Conservation (phyloP, 257 asterid genomes). For the Forsythia viridissima region DNA sequence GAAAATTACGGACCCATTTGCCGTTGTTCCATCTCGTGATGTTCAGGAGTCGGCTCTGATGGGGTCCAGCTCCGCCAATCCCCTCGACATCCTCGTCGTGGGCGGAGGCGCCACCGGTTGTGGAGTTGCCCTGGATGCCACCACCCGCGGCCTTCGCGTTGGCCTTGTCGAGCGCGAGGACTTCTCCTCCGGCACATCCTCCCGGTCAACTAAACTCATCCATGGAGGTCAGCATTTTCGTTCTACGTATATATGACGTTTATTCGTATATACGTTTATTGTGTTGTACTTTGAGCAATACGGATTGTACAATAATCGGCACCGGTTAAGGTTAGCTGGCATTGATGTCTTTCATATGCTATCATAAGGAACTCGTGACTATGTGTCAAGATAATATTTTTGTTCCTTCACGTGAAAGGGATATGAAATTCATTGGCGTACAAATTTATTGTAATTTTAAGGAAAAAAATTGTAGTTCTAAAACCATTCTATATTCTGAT, state of each 20-base stretch:
- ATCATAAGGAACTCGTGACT: slow-evolving; percentile 36
- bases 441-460: not conserved
- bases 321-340: slow-evolving; percentile 24
- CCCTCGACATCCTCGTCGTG: slow-evolving; percentile 87
- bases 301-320: slow-evolving; percentile 26
- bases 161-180: slow-evolving; percentile 97
- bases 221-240: slow-evolving; percentile 77
- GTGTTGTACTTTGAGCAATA: slow-evolving; percentile 34
- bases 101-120: slow-evolving; percentile 99
- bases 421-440: slow-evolving; percentile 1
- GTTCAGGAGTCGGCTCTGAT: slow-evolving; percentile 74
- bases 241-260: not conserved
- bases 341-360: slow-evolving; percentile 12
- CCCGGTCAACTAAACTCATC: slow-evolving; percentile 93
- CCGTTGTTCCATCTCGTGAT: slow-evolving; percentile 64
- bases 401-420: slow-evolving; percentile 35
- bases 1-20: slow-evolving; percentile 63
- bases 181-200: slow-evolving; percentile 91
- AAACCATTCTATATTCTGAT: slow-evolving; percentile 11
- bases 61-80: slow-evolving; percentile 59
- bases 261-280: not conserved
- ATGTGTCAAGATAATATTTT: slow-evolving; percentile 18
- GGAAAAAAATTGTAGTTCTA: not conserved
- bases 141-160: slow-evolving; percentile 98
- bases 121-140: slow-evolving; percentile 92